Base-by-base conservation (phyloP, 2,329 filamentous ascomycete species). In the Aspergillus nomiae region DNA sequence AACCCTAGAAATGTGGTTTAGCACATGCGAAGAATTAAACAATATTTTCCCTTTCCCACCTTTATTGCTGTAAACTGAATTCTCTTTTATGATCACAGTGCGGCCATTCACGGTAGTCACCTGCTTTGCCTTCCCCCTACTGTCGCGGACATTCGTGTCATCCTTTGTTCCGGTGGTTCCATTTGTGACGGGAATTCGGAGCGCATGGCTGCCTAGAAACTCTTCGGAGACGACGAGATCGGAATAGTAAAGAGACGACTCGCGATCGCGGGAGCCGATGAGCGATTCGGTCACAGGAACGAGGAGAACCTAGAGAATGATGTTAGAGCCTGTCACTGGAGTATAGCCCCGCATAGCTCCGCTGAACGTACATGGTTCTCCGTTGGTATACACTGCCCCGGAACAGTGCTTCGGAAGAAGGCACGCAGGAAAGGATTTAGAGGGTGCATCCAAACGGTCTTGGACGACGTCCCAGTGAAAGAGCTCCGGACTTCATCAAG, bases 341-440 rank as follows among this genome's bases (percentile, higher is more conserved):
- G 28, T 24, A 59, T 38, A 64, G 63, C 60, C 53, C 56, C 36
- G 43, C 56, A 57, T 54, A 21, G 48, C 16, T 34, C 28, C 56
- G 58, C 48, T 55, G 43, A 30, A 68, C 73, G 71, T 83, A 89
- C 87, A 84, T 98, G 92, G 78, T 96, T 92, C 79, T 95, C 91
- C 68, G 93, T 87, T 60, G 95, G 94, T 67, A 90, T 88, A 85
- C 95, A 98, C 89, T 98, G 94, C 74, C 90, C 85, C 71, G 91
- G 90, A 77, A 97, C 87, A 79, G 92, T 89, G 87, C 93, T 98
- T 84, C 92, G 93, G 87, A 97, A 97, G 89, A 99, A 98, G 86
- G 94, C 93, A 85, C 92, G 90, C 80, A 99, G 87, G 83, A 97
- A 98, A 79, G 95, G 95, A 83, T 99, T 99, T 89, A 98, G 87